phyloP scores from a whole-genome alignment of 441 rosid species.

The Populus hybrid region DNA sequence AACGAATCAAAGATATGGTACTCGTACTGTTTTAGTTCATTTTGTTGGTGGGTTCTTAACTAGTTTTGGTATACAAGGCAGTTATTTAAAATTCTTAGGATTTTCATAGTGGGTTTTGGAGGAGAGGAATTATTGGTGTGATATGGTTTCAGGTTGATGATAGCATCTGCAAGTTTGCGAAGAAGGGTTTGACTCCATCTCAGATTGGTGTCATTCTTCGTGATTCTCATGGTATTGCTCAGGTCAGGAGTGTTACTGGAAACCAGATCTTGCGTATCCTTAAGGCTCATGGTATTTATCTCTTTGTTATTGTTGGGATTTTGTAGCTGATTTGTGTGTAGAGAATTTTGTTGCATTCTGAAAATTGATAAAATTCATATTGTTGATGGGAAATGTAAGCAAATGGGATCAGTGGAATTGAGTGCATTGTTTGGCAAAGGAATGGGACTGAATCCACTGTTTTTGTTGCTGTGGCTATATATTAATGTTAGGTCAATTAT shows the following conservation, averaged over 20 bases:
- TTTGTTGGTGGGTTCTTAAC: too few species aligned
- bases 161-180: slow-evolving; percentile 44
- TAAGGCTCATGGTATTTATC: slow-evolving; percentile 47
- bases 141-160: too few species aligned
- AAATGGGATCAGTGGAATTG: background rate
- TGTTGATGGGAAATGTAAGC: too few species aligned
- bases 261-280: slow-evolving; percentile 71
- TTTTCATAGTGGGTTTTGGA: too few species aligned
- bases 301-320: background rate
- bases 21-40: too few species aligned
- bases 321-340: background rate
- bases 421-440: background rate
- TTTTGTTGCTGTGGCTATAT: background rate
- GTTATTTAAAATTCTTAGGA: too few species aligned
- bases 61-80: too few species aligned
- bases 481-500: background rate
- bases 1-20: too few species aligned
- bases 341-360: too few species aligned
- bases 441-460: background rate
- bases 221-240: slow-evolving; percentile 24
- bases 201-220: slow-evolving; percentile 40
- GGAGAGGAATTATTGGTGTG: too few species aligned
- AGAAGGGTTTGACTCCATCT: too few species aligned
- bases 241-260: slow-evolving; percentile 68
- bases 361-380: too few species aligned